These are phyloP conservation scores for Plasmodium knowlesi DNA, from an alignment of 169 alveolate species.

Conservation along the genomic window DNA sequence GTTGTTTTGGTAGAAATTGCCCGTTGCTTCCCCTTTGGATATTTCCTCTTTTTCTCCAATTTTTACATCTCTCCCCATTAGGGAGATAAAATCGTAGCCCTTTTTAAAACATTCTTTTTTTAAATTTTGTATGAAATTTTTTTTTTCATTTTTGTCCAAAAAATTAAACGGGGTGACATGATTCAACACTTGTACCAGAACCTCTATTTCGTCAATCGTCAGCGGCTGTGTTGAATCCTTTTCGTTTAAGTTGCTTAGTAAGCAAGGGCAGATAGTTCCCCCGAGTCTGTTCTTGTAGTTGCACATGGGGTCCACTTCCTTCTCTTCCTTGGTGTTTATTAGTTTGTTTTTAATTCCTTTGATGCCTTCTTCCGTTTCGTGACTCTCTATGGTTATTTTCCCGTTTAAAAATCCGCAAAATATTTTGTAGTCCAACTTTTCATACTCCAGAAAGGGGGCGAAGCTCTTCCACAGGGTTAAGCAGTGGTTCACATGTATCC, in stretches of 20 bases:
- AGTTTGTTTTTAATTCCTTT: background rate
- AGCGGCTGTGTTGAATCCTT: background rate
- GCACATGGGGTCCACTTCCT: background rate
- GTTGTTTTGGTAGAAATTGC: background rate
- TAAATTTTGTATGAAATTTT: slow-evolving; percentile 21
- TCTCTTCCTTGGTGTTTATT: slow-evolving; percentile 12
- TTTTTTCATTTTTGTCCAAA: slow-evolving; percentile 67
- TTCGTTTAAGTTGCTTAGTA: slow-evolving; percentile 2
- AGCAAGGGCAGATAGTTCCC: slow-evolving; percentile 49
- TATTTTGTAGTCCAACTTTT: slow-evolving; percentile 51
- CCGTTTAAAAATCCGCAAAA: slow-evolving; percentile 53
- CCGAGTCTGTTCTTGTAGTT: slow-evolving; percentile 1
- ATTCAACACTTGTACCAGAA: slow-evolving; percentile 6
- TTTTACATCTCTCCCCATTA: background rate
- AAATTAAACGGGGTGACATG: slow-evolving; percentile 20
- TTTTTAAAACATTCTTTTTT: slow-evolving; percentile 41
- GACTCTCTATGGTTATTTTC: slow-evolving; percentile 3
- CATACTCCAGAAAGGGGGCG: slow-evolving; percentile 43
- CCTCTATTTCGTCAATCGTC: slow-evolving; percentile 70
- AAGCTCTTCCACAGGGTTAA: slow-evolving; percentile 43
- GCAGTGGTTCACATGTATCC: slow-evolving; percentile 46
- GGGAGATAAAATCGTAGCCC: slow-evolving; percentile 13
- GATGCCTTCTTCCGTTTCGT: slow-evolving; percentile 15
- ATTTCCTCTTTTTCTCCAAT: background rate
- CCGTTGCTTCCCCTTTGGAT: background rate